Evolutionary conservation across 345 rosid genomes (phyloP).

Genomic region (Populus davidiana): DNA sequence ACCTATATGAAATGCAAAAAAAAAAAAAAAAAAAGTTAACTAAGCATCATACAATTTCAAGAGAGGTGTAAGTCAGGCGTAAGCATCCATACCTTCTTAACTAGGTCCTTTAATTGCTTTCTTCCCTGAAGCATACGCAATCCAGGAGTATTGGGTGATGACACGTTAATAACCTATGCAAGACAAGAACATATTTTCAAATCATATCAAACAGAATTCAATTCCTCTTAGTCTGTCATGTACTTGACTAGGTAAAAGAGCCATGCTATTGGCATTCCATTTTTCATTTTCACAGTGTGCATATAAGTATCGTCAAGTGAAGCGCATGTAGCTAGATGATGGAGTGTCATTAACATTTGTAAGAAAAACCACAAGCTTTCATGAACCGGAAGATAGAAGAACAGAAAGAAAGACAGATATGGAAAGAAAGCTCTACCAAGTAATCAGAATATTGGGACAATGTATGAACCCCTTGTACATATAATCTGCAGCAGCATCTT

Average conservation of each 20-base stretch:
- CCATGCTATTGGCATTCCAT: background rate
- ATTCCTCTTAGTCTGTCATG: background rate
- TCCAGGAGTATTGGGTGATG: slow-evolving; percentile 97
- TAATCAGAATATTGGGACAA: slow-evolving; percentile 96
- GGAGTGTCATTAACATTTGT: background rate
- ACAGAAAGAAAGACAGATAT: background rate
- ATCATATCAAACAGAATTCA: background rate
- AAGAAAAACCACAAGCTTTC: background rate
- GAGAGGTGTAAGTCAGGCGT: background rate
- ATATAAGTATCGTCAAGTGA: background rate
- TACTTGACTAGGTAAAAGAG: background rate
- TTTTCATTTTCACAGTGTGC: background rate
- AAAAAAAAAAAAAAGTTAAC: background rate
- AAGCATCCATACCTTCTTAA: slow-evolving; percentile 59
- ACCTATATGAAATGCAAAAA: slow-evolving; percentile 37
- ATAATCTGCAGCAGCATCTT: slow-evolving; percentile 93
- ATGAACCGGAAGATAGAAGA: background rate
- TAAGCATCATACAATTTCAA: slow-evolving; percentile 1
- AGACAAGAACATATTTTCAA: slow-evolving; percentile 2
- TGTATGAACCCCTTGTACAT: slow-evolving; percentile 97
- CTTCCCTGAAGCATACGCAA: slow-evolving; percentile 96
- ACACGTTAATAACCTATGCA: slow-evolving; percentile 83
- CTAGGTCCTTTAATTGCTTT: slow-evolving; percentile 89
- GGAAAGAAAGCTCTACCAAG: slow-evolving; percentile 51
- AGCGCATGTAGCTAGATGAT: background rate